Base-by-base conservation (phyloP, 352 stramenopile genomes). In the Pythium scleroteichum region DNA sequence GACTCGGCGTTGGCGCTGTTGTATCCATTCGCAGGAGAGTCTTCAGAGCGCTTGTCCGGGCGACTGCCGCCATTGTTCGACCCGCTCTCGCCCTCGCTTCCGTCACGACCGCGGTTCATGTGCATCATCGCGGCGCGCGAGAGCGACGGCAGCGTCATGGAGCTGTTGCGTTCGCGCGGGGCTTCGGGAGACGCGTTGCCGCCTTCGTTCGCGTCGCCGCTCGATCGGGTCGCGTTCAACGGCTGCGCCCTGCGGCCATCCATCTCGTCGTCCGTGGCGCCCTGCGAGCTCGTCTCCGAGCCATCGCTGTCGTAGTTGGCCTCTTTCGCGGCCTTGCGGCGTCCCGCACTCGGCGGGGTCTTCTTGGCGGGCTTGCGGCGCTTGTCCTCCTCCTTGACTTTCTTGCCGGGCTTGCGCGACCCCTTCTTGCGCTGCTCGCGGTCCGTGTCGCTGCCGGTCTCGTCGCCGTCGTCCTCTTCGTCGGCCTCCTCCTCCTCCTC, bases 81-180 rank as follows among this genome's bases (percentile, higher is more conserved):
- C 22, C 26, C 42, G n/a, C 24, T n/a, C 26, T 57, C 40, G 20
- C 17, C 7, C 17, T 19, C 22, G 3, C 0, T 23, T 1, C 23
- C 46, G 8, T 48, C 24, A 14, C 35, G 41, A 9, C 57, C 27
- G 17, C 59, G 33, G 33, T 53, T 64, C 46, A 77, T 52, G 44
- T 77, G 62, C 27, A 85, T 66, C 55, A 80, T 64, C 12, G 74
- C 72, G 6, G 72, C 69, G 12, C 76, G 67, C 0, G 78, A 85
- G 16, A 88, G 65, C 40, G 78, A 75, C 1, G 74, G 72, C 22
- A 87, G 57, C 32, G 71, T 60, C 54, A 70, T 70, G 24, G 62
- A 65, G 27, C 49, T 62, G 29, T 64, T 60, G 27, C 62, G 55
- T 23, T 61, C 55, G 22, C 27, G 33, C 23, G 55, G 23, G 1